phyloP scores from a whole-genome alignment of 352 stramenopile genomes.

The Phytopythium boreale region DNA sequence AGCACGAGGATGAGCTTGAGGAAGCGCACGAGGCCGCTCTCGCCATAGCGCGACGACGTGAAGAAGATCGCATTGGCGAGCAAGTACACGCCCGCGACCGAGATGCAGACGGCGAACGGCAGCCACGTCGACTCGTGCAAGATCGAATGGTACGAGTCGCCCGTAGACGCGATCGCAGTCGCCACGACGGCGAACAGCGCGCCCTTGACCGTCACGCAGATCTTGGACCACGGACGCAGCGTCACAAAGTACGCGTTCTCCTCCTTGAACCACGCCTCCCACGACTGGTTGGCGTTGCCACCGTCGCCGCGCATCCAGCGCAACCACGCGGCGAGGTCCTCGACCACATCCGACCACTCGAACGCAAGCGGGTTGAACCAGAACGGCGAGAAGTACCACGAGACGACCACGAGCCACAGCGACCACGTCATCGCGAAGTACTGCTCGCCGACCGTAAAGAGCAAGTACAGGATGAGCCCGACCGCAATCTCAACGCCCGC shows the following conservation, averaged over 20 bases:
- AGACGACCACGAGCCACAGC: constrained; percentile 92
- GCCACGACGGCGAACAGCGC: constrained; percentile 87
- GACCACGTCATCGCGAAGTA: constrained; percentile 98
- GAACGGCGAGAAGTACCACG: constrained; percentile 93
- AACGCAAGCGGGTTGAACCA: constrained; percentile 99
- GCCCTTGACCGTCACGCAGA: constrained; percentile 89
- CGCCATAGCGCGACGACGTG: constrained; percentile 46
- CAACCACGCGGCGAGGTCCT: constrained; percentile 90
- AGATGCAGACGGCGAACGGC: constrained; percentile 50
- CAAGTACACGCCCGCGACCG: constrained; percentile 58
- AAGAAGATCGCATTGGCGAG: constrained; percentile 62
- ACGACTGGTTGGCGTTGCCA: constrained; percentile 92
- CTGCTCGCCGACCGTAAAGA: constrained; percentile 93
- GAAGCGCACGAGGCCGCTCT: constrained; percentile 65
- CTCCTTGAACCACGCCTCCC: constrained; percentile 95
- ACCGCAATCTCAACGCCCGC: constrained; percentile 91
- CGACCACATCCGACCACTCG: constrained; percentile 93
- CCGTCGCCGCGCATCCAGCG: constrained; percentile 93
- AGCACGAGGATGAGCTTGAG: constrained; percentile 77
- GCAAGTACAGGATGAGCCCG: constrained; percentile 92
- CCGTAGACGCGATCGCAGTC: constrained; percentile 79
- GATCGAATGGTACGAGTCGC: constrained; percentile 66
- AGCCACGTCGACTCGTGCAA: constrained; percentile 51
- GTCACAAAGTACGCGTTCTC: constrained; percentile 93
- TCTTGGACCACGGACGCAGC: constrained; percentile 88